A percentile compares a stretch with the other conserved stretches of the same genome.
Conservation (phyloP, 2,329 filamentous ascomycete genomes). For the Paecilomyces fulvus region DNA sequence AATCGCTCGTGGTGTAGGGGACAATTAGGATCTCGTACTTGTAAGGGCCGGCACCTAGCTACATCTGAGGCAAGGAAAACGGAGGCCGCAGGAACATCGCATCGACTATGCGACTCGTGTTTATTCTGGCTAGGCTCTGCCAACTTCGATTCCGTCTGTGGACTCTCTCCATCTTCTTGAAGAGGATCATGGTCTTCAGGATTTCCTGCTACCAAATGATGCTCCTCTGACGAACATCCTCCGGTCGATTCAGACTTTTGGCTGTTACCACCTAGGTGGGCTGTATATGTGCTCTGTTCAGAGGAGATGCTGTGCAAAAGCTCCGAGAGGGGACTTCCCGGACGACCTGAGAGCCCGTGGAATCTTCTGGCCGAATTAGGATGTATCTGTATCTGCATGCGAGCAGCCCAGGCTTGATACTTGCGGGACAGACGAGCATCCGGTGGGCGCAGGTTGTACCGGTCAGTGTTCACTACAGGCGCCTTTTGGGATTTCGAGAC, state of each 20-base stretch:
- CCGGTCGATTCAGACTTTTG: not conserved
- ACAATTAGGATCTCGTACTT: not conserved
- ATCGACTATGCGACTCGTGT: not conserved
- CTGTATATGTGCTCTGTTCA: constrained; percentile 2
- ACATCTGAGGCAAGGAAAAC: not conserved
- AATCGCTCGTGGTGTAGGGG: not conserved
- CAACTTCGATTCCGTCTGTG: not conserved
- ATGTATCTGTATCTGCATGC: constrained; percentile 25
- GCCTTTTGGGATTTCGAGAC: not conserved
- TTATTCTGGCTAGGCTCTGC: not conserved
- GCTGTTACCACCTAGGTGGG: not conserved
- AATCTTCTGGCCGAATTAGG: constrained; percentile 3
- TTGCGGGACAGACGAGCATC: constrained; percentile 11
- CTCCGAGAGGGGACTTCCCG: constrained; percentile 27
- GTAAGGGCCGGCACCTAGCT: not conserved
- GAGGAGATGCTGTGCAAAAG: constrained; percentile 16
- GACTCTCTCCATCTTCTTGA: not conserved
- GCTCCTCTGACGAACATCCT: not conserved
- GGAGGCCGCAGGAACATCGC: not conserved
- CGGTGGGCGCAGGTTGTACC: not conserved
- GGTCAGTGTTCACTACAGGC: not conserved
- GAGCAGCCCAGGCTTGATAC: constrained; percentile 29
- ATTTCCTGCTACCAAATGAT: not conserved
- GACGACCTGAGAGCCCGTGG: constrained; percentile 19
- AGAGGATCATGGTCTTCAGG: not conserved